A percentile compares a stretch with the other conserved stretches of the same genome.
These are phyloP conservation scores for Ogataea sp. DNA, from an alignment of 805 yeast genomes.

Conservation along the genomic window DNA sequence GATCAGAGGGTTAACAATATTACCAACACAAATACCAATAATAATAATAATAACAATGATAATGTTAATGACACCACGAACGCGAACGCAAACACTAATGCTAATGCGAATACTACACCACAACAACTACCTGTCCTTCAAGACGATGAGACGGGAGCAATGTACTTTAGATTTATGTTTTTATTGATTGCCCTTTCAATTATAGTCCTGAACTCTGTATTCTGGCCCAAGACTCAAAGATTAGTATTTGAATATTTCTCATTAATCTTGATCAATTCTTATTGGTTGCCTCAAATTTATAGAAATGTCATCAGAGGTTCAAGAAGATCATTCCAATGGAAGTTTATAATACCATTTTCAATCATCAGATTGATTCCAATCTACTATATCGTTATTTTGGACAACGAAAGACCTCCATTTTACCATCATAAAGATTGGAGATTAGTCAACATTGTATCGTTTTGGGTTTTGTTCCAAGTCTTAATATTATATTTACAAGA, in stretches of 20 bases:
- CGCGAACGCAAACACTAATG: conserved; percentile 8
- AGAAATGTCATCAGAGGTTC: conserved; percentile 68
- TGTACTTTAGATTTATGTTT: conserved; percentile 51
- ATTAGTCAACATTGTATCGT: conserved; percentile 36
- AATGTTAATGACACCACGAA: conserved; percentile 4
- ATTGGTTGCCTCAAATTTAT: conserved; percentile 85
- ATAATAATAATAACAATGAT: conserved; percentile 11
- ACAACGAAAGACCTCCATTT: conserved; percentile 45
- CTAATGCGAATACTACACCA: conserved; percentile 15
- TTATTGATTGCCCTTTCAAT: conserved; percentile 46
- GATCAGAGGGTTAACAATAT: conserved; percentile 21
- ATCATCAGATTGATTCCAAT: conserved; percentile 57
- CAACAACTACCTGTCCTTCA: conserved; percentile 34
- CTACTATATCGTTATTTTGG: conserved; percentile 44
- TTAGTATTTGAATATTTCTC: conserved; percentile 48
- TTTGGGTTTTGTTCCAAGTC: conserved; percentile 60
- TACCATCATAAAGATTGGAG: conserved; percentile 56
- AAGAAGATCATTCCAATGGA: conserved; percentile 63
- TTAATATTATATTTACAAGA: conserved; percentile 53
- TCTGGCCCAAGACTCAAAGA: conserved; percentile 58
- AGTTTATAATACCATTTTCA: conserved; percentile 64
- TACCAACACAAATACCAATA: conserved; percentile 2
- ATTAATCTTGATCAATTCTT: conserved; percentile 50
- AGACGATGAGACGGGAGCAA: conserved; percentile 45
- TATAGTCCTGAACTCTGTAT: conserved; percentile 43